Base-by-base conservation (phyloP, 805 yeast genomes). In the Tetrapisispora arboricola region DNA sequence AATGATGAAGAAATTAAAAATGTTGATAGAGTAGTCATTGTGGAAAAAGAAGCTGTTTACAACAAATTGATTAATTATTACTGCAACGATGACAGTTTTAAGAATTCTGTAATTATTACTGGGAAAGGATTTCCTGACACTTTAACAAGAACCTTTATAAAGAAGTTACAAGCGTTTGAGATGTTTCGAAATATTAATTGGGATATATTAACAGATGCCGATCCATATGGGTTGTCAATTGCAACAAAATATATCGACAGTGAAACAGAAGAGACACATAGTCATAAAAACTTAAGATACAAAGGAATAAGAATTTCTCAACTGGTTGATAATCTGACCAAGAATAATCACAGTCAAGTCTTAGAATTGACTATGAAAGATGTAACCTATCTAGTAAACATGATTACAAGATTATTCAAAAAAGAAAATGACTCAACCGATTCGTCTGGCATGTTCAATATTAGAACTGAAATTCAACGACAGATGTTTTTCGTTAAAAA, bases 71-170 rank as follows among this genome's bases (percentile, higher is more conserved):
- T 57, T 6, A 44, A 39, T 7, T 13, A 35, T 18, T 18, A 18
- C n/a, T 10, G 5, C 2, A 7, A 3, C 5, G 12, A 20, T 10
- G 7, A 15, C 16, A 16, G 13, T 1, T 31, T 16, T 17, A 34
- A 15, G 19, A 41, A 47, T 8, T 41, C 63, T 13, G 45, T 74
- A 1, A 16, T 75, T 1, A 55, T 81, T 8, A 79, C 86, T 0
- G 86, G 83, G 0, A 80, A 78, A 50, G 90, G 90, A 0, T 79
- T 68, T 47, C 85, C 88, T 0, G 88, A 82, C 55, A 53, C 62
- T 16, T 50, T 75, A 13, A 78, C 86, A 0, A 65, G 67, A 40
- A 42, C 46, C 11, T 76, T 79, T 47, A 50, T 75, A 0, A 42
- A 54, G 3, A 45, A 41, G 36, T 41, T 73, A 22, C 39, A 32